Percentiles rank a stretch among this genome's conserved stretches.
These are phyloP conservation scores for Kazachstania sp. DNA, from an alignment of 1,139 yeast genomes.

Conservation along the genomic window DNA sequence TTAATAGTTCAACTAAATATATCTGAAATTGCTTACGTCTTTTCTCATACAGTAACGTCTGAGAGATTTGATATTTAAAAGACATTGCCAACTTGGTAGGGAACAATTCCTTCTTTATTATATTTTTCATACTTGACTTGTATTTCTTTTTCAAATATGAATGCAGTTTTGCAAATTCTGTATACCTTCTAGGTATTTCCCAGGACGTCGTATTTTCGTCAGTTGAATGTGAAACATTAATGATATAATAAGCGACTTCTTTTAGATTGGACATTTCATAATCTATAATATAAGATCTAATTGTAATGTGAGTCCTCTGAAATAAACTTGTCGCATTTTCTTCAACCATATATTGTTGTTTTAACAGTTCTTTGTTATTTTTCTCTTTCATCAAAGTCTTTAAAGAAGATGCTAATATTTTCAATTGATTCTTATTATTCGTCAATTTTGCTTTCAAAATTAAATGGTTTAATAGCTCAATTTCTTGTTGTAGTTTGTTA, in stretches of 20 bases:
- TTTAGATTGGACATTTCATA: slow-evolving; percentile 42
- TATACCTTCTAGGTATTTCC: slow-evolving; percentile 82
- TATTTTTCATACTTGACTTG: slow-evolving; percentile 40
- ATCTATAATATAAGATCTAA: slow-evolving; percentile 58
- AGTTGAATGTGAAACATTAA: slow-evolving; percentile 56
- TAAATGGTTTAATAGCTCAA: slow-evolving; percentile 55
- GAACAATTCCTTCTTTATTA: slow-evolving; percentile 49
- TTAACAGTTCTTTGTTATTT: slow-evolving; percentile 59
- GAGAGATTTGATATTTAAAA: slow-evolving; percentile 43
- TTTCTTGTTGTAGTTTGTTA: slow-evolving; percentile 54
- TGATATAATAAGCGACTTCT: slow-evolving; percentile 61
- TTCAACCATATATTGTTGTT: slow-evolving; percentile 75
- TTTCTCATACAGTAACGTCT: slow-evolving; percentile 51
- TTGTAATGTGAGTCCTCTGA: slow-evolving; percentile 57
- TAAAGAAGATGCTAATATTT: slow-evolving; percentile 59
- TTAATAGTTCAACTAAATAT: slow-evolving; percentile 51
- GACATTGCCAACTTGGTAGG: slow-evolving; percentile 42
- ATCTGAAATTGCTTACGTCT: slow-evolving; percentile 53
- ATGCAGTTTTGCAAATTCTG: slow-evolving; percentile 70
- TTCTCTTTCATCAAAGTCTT: slow-evolving; percentile 61
- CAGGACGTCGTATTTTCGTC: slow-evolving; percentile 61
- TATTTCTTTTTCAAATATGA: slow-evolving; percentile 52
- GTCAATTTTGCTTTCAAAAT: slow-evolving; percentile 75
- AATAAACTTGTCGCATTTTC: slow-evolving; percentile 73
- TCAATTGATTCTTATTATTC: slow-evolving; percentile 60